Conservation (phyloP, 345 rosid species). For the Euphorbia tirucalli region DNA sequence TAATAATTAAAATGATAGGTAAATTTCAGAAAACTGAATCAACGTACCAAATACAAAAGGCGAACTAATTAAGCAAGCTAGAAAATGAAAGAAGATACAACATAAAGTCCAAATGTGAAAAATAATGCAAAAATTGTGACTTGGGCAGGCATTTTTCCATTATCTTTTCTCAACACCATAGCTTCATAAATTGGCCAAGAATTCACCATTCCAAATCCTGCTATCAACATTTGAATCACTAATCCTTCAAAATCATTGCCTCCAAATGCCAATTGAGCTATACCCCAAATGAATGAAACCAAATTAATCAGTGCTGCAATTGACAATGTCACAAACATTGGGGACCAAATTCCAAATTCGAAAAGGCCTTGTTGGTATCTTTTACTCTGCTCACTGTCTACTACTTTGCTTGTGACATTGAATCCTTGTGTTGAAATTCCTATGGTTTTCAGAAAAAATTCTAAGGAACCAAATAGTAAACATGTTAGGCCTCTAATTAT, state of each 20-base stretch:
- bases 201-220: slow-evolving; percentile 46
- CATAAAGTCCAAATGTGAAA: slow-evolving; percentile 30
- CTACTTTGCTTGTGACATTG: slow-evolving; percentile 57
- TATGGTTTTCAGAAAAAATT: slow-evolving; percentile 42
- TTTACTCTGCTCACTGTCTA: slow-evolving; percentile 47
- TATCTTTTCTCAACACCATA: slow-evolving; percentile 52
- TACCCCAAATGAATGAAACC: slow-evolving; percentile 34
- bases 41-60: too few species aligned
- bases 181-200: slow-evolving; percentile 61
- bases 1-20: too few species aligned
- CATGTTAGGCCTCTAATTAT: slow-evolving; percentile 47
- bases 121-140: slow-evolving; percentile 29
- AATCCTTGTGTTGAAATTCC: slow-evolving; percentile 50
- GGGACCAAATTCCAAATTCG: slow-evolving; percentile 56
- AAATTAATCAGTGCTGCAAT: slow-evolving; percentile 53
- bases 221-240: slow-evolving; percentile 36
- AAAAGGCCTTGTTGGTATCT: slow-evolving; percentile 53
- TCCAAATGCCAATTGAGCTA: slow-evolving; percentile 3
- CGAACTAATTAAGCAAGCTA: too few species aligned
- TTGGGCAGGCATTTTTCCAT: slow-evolving; percentile 44
- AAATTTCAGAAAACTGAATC: too few species aligned
- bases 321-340: slow-evolving; percentile 48
- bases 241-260: slow-evolving; percentile 25
- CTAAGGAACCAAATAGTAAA: slow-evolving; percentile 35
- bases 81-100: slow-evolving; percentile 27